These are phyloP conservation scores for Podaxis sp. DNA, from an alignment of 768 basidiomycete species.

Conservation along the genomic window DNA sequence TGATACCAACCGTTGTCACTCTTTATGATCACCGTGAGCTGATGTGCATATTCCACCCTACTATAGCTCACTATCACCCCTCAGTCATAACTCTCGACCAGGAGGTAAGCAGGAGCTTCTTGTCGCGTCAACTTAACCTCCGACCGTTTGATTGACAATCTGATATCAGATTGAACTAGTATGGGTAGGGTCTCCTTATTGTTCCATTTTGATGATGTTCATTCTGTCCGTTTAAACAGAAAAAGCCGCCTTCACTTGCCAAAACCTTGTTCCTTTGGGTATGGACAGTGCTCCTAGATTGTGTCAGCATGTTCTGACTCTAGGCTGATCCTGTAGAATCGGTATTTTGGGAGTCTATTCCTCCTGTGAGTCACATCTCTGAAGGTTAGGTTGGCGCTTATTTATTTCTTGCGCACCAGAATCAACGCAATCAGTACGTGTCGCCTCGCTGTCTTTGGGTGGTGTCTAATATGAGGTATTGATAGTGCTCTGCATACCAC, in stretches of 20 bases:
- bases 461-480: neutral
- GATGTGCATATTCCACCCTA: neutral
- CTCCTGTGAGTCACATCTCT: slow-evolving; percentile 17
- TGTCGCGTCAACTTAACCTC: neutral
- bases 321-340: slow-evolving; percentile 18
- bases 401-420: neutral
- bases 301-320: neutral
- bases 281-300: neutral
- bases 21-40: slow-evolving; percentile 3
- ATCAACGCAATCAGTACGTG: neutral
- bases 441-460: neutral
- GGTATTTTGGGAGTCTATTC: slow-evolving; percentile 23
- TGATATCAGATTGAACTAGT: slow-evolving; percentile 21
- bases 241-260: slow-evolving; percentile 19
- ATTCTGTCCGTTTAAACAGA: slow-evolving; percentile 10
- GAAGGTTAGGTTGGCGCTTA: neutral
- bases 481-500: slow-evolving; percentile 1
- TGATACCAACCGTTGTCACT: slow-evolving; percentile 17
- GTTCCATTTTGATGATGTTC: neutral
- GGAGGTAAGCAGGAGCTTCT: slow-evolving; percentile 16
- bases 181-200: slow-evolving; percentile 17
- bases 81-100: slow-evolving; percentile 25
- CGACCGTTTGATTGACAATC: neutral
- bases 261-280: slow-evolving; percentile 23
- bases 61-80: neutral